Evolutionary conservation across 129 eudicot species (phyloP).

Genomic region (Ambrosia artemisiifolia): DNA sequence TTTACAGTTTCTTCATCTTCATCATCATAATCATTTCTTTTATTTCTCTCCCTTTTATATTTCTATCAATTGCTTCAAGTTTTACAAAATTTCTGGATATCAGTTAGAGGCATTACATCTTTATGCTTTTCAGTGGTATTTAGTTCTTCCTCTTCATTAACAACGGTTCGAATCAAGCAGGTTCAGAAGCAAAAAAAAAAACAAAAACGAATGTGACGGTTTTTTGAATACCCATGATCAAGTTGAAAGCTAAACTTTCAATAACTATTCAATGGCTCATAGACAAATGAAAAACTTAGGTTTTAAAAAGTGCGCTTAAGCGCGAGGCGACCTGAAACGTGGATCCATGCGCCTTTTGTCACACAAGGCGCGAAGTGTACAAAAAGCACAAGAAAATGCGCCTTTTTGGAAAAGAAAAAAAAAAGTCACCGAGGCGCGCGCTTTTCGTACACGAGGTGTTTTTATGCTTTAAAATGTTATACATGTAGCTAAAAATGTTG

Average conservation of each 20-base stretch:
- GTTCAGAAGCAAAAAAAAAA: not conserved
- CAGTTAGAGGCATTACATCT: slow-evolving; percentile 1
- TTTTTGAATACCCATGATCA: not conserved
- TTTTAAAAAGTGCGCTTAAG: too few species aligned
- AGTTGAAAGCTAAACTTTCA: not conserved
- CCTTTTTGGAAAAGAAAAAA: too few species aligned
- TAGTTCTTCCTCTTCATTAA: not conserved
- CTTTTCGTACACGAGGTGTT: too few species aligned
- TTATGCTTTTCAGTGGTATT: slow-evolving; percentile 20
- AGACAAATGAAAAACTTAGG: too few species aligned
- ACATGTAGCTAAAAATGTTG: too few species aligned
- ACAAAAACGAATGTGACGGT: not conserved
- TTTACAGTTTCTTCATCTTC: slow-evolving; percentile 10
- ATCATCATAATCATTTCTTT: not conserved
- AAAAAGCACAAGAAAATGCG: too few species aligned
- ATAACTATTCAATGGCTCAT: too few species aligned
- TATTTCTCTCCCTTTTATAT: not conserved
- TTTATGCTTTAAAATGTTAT: too few species aligned
- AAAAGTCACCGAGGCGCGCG: too few species aligned
- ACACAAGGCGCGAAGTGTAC: too few species aligned
- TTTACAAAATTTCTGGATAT: slow-evolving; percentile 4
- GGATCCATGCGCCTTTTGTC: too few species aligned
- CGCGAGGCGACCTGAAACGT: too few species aligned
- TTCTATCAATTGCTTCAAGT: not conserved
- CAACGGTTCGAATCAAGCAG: not conserved